Evolutionary conservation across 2,329 filamentous ascomycete genomes (phyloP), one percentile per base, ranked within the genome.

Genomic region (Didymella segeticola): DNA sequence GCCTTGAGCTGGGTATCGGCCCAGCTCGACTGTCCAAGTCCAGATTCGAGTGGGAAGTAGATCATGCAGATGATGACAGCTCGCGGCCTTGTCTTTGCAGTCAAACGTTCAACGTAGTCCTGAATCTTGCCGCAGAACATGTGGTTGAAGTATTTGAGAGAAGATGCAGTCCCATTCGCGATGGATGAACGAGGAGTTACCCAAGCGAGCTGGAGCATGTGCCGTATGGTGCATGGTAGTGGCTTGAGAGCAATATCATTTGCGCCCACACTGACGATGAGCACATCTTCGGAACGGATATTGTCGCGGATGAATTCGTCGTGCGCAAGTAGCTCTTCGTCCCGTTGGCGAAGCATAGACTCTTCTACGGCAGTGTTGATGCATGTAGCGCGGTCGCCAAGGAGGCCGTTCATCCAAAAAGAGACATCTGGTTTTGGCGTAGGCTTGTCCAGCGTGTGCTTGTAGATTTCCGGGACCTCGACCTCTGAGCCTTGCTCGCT

Each of bases 51-150:
- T 0, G 73, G 73, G 46, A 62, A 75, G 56, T 75, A 76, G 29
- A 76, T 76, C 72, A 74, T 75, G 50, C 71, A 75, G 4, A 74
- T 61, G 14, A 75, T 61, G 10, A 75, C 62, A 11, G 68, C 68
- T 9, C 66, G 63, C 1, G 73, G 73, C 43, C 69, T 73, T 1
- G 65, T 68, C 20, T 63, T 66, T 5, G 62, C 56, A 5, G 64
- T 61, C 8, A 75, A 26, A 2, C 55, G 58, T 0, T 43, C 31
- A 38, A 75, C 55, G 47, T 75, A 76, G 4, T 62, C 30, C 43
- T 71, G 62, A 0, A 65, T 53, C 20, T 70, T 63, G 1, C 54
- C 45, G 1, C 68, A 62, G 52, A 76, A 75, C 29, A 75, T 41
- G 4, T 62, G 10, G 17, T 63, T 60, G 57, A 76, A 75, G 53